These are phyloP conservation scores for Xylaria digitata DNA, from an alignment of 2,329 filamentous ascomycete species.

Conservation along the genomic window DNA sequence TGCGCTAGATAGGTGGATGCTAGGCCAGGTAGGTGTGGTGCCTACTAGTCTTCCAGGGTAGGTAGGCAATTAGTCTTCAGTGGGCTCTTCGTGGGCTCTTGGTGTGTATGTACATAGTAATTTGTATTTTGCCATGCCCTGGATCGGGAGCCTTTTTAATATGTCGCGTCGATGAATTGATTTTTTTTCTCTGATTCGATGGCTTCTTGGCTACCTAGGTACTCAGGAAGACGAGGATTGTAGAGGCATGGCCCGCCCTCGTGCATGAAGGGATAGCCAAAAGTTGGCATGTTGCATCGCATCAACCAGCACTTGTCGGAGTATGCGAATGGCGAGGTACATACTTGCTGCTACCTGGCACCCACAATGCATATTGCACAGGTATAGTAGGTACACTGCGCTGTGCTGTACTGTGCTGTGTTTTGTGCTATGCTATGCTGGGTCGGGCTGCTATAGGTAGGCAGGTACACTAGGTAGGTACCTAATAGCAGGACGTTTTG, in stretches of 20 bases:
- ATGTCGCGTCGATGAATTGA: constrained; percentile 31
- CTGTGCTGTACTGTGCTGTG: neutral
- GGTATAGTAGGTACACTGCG: neutral
- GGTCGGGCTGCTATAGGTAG: neutral
- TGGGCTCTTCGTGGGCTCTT: constrained; percentile 6
- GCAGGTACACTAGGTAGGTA: constrained; percentile 15
- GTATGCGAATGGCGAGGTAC: constrained; percentile 36
- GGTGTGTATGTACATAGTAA: neutral
- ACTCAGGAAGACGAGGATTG: constrained; percentile 13
- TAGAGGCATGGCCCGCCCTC: constrained; percentile 38
- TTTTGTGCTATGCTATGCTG: neutral
- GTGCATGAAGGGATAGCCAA: constrained; percentile 36
- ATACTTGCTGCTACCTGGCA: constrained; percentile 5
- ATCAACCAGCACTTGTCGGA: constrained; percentile 28
- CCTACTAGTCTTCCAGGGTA: neutral
- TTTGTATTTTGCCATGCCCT: constrained; percentile 23
- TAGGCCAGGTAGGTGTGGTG: too few relatives aligned
- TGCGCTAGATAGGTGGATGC: too few relatives aligned
- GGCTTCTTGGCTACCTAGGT: neutral
- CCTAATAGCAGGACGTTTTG: constrained; percentile 21
- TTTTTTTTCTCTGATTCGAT: constrained; percentile 27
- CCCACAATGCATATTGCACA: constrained; percentile 9
- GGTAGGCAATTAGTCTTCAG: constrained; percentile 3
- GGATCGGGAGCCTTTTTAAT: constrained; percentile 37
- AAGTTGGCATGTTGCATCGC: constrained; percentile 41